Evolutionary conservation across 371 early-diverging fungal species (phyloP), one percentile per base, ranked within the genome.

Genomic region (Saksenaea oblongispora): DNA sequence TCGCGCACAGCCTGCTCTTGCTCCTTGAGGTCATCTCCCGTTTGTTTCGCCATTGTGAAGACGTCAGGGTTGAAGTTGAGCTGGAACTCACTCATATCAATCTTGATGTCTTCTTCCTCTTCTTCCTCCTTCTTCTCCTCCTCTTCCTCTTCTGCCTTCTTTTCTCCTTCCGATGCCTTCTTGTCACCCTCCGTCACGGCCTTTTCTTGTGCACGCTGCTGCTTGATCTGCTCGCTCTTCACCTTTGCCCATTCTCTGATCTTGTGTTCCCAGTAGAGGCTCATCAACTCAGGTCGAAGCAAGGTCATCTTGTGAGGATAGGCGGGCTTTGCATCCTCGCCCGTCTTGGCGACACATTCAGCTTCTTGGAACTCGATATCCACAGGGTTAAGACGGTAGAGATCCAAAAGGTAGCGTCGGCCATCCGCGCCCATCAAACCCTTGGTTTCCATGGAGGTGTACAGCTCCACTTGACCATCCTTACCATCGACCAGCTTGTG

Each of bases 231-330:
- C 9, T 78, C 79, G 22, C 84, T 78, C 65, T 85, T 84, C 56
- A 72, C 80, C 70, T 87, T 84, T 36, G 83, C 73, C 86, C 86
- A 88, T 58, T 76, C 66, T 65, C 90, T 87, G 34, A 94, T 75
- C 63, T 88, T 89, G 64, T 86, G 83, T 56, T 95, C 94, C 87
- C 91, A 94, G 86, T 86, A 95, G 18, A 86, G 62, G 37, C 91
- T 89, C 62, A 96, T 80, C 64, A 97, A 80, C 75, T 98, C 98
- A 11, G 90, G 91, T 62, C 98, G 86, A 70, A 98, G 75, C 61
- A 97, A 77, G 0, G 90, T 85, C 78, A 97, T 77, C 68, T 87
- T 84, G 78, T 98, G 98, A 15, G 96, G 97, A 72, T 98, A 98
- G 22, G 81, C 84, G n/a, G 89, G 88, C 65, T 56, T 62, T 34